Conservation (phyloP, 768 basidiomycete species). For the Suillus brevipes region DNA sequence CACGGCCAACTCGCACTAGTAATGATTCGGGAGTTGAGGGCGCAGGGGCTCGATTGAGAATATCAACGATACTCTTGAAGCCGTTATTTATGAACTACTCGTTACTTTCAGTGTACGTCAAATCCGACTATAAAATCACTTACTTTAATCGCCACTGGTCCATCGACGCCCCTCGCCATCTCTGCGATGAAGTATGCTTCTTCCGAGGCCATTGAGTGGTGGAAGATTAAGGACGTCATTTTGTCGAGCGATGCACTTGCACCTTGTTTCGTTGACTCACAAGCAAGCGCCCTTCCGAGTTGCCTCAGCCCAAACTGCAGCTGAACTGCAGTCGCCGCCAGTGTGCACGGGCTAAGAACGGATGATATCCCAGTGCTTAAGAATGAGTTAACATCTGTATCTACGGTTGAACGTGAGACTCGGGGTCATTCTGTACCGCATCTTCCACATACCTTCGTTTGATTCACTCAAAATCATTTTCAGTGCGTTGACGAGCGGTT, state of each 20-base stretch:
- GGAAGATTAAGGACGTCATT: constrained; percentile 66
- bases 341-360: constrained; percentile 79
- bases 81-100: constrained; percentile 75
- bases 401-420: constrained; percentile 18
- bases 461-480: constrained; percentile 65
- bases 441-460: constrained; percentile 46
- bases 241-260: constrained; percentile 67
- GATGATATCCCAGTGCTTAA: constrained; percentile 64
- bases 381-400: constrained; percentile 46
- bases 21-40: constrained; percentile 30
- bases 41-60: constrained; percentile 40
- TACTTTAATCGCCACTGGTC: constrained; percentile 68
- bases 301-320: constrained; percentile 76
- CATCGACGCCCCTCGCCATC: constrained; percentile 71
- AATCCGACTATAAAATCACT: constrained; percentile 2
- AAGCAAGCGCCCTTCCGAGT: constrained; percentile 64
- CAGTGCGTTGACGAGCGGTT: constrained; percentile 66
- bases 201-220: constrained; percentile 71
- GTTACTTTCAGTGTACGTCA: background rate
- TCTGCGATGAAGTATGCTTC: constrained; percentile 85
- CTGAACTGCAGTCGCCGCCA: constrained; percentile 78
- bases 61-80: constrained; percentile 60
- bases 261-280: constrained; percentile 48
- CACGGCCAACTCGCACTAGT: constrained; percentile 47
- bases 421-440: background rate